These are phyloP conservation scores for Huntiella abstrusa DNA, from an alignment of 2,329 filamentous ascomycete species.

Conservation along the genomic window DNA sequence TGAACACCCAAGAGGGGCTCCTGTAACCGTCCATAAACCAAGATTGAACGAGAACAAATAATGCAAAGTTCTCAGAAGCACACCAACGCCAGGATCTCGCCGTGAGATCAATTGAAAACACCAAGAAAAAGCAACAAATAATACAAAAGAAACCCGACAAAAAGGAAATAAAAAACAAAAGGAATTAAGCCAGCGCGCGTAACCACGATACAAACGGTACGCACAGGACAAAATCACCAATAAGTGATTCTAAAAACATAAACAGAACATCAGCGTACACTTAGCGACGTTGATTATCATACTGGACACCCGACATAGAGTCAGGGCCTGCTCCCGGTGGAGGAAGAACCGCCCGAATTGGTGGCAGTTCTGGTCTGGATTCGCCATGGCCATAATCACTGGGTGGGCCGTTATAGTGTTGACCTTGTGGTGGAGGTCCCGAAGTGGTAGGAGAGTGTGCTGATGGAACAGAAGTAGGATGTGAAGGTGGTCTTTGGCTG, in stretches of 20 bases:
- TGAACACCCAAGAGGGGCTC: not conserved
- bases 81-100: not conserved
- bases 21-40: not conserved
- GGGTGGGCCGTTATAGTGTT: conserved; percentile 13
- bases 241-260: too few species aligned
- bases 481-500: conserved; percentile 7
- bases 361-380: conserved; percentile 29
- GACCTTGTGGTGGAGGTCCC: conserved; percentile 16
- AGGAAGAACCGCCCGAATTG: conserved; percentile 19
- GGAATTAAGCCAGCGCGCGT: not conserved
- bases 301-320: conserved; percentile 48
- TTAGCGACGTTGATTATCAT: conserved; percentile 21
- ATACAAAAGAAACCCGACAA: not conserved
- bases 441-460: conserved; percentile 14
- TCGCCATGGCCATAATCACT: conserved; percentile 13
- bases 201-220: not conserved
- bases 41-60: not conserved
- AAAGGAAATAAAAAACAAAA: conserved; percentile 4
- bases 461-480: conserved; percentile 15
- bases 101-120: conserved; percentile 4
- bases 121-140: conserved; percentile 1
- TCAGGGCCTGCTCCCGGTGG: conserved; percentile 28
- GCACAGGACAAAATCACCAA: too few species aligned
- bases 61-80: not conserved
- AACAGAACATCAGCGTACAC: conserved; percentile 1